These are phyloP conservation scores for Gilbertella persicaria DNA, from an alignment of 371 early-diverging fungal genomes.

Conservation along the genomic window DNA sequence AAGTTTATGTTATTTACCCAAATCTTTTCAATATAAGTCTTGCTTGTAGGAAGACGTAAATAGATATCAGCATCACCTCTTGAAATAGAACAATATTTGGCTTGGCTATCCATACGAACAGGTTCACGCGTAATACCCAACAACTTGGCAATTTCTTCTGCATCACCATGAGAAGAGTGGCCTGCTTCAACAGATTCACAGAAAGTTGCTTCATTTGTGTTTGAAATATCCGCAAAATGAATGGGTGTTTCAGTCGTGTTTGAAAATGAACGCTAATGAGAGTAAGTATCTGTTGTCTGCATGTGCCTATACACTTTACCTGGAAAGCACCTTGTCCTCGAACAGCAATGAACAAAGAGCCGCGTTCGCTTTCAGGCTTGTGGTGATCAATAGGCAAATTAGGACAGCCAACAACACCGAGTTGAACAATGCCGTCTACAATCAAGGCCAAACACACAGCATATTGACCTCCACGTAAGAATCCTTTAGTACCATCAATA, in stretches of 20 bases:
- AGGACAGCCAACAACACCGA: conserved; percentile 95
- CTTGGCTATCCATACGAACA: conserved; percentile 93
- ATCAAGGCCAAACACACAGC: conserved; percentile 96
- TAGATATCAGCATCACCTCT: conserved; percentile 93
- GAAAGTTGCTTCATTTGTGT: conserved; percentile 69
- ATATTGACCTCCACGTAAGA: conserved; percentile 95
- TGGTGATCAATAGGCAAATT: conserved; percentile 78
- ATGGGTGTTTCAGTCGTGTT: conserved; percentile 63
- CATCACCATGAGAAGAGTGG: conserved; percentile 84
- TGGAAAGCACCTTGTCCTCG: conserved; percentile 89
- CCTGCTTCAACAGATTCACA: conserved; percentile 97
- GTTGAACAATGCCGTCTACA: conserved; percentile 82
- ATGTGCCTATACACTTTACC: conserved; percentile 40
- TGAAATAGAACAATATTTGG: conserved; percentile 88
- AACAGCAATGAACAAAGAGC: conserved; percentile 77
- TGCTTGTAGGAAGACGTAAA: conserved; percentile 80
- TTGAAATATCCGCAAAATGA: conserved; percentile 56
- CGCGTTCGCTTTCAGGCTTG: conserved; percentile 68
- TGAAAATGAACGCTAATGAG: conserved; percentile 62
- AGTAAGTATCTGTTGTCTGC: background rate
- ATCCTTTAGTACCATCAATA: conserved; percentile 95
- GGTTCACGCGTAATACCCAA: conserved; percentile 76
- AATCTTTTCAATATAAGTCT: conserved; percentile 91
- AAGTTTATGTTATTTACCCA: conserved; percentile 87
- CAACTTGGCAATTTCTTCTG: conserved; percentile 72